A percentile compares a stretch with the other conserved stretches of the same genome.
These are phyloP conservation scores for Kodamaea suecica DNA, from an alignment of 1,139 yeast genomes.

Conservation along the genomic window DNA sequence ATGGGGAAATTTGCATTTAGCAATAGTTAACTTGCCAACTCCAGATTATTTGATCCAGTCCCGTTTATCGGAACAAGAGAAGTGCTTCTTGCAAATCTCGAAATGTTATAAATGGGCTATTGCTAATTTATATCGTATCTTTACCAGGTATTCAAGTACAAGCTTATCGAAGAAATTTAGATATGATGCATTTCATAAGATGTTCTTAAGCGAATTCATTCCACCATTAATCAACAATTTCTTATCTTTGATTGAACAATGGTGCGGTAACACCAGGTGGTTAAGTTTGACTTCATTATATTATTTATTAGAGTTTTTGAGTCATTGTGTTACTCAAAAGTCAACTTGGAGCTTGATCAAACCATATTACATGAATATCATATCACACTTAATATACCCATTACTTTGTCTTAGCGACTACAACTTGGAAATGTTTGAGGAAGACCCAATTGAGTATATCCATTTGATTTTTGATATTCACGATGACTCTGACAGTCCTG, in stretches of 20 bases:
- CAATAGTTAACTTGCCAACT: constrained; percentile 58
- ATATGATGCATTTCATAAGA: constrained; percentile 47
- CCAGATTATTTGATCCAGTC: constrained; percentile 40
- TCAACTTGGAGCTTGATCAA: constrained; percentile 67
- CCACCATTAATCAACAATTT: constrained; percentile 70
- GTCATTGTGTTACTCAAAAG: constrained; percentile 67
- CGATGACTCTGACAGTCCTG: constrained; percentile 61
- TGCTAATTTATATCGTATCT: constrained; percentile 73
- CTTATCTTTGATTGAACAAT: constrained; percentile 64
- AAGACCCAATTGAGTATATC: constrained; percentile 89
- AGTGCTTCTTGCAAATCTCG: constrained; percentile 36
- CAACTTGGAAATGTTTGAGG: constrained; percentile 72
- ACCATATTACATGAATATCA: constrained; percentile 63
- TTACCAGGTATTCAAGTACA: constrained; percentile 64
- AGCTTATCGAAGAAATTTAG: constrained; percentile 47
- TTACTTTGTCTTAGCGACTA: constrained; percentile 69
- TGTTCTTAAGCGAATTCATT: constrained; percentile 54
- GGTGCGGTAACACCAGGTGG: constrained; percentile 71
- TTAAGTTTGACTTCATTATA: constrained; percentile 63
- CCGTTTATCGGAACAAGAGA: constrained; percentile 32
- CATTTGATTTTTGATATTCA: constrained; percentile 71
- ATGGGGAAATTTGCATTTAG: constrained; percentile 80
- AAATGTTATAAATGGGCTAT: constrained; percentile 92
- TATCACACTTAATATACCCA: constrained; percentile 77
- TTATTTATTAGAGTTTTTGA: constrained; percentile 66